Base-by-base conservation (phyloP, 306 rosid species). In the Prunus padus region DNA sequence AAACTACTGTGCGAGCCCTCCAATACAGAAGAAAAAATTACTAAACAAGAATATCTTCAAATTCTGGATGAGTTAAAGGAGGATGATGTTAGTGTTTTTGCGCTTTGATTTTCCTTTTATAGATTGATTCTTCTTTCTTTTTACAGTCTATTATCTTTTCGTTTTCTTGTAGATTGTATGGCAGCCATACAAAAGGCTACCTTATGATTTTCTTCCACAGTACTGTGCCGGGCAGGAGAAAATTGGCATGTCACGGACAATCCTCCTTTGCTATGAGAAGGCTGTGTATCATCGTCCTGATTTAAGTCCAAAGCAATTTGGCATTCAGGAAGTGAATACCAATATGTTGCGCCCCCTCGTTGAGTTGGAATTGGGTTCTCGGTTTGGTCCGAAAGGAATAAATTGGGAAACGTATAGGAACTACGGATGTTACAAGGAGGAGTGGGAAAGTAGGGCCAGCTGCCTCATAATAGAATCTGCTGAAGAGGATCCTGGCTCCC, bases 211-310 rank as follows among this genome's bases (percentile, higher is more conserved):
- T 33, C 68, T 64, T 64, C 68, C 68, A 2, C 15, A 64, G 68
- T 33, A 64, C 18, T 64, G 49, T 19, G 6, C 49, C 22, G 69
- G 69, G 46, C 68, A 64, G 26, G 47, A 31, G 46, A 64, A 64
- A 19, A 31, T 64, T 1, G 68, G 46, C 68, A 33, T 64, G 68
- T 64, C 68, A 13, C 45, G 68, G 22, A 64, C 69, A 9, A 8
- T 64, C 15, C 47, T 64, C 14, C 69, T 64, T 64, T 64, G 49
- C 49, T 64, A 23, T 64, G 49, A 64, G 25, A 64, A 64, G 25
- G 49, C 69, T 31, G 69, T 8, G 25, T 64, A 64, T 37, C 49
- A 37, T 64, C 69, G 69, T 11, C 69, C 69, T n/a, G 69, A 64
- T 64, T 33, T 33, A 19, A 64, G 26, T 64, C 69, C 49, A n/a